Conservation (phyloP, 352 stramenopile genomes). For the Globisporangium paddicum region DNA sequence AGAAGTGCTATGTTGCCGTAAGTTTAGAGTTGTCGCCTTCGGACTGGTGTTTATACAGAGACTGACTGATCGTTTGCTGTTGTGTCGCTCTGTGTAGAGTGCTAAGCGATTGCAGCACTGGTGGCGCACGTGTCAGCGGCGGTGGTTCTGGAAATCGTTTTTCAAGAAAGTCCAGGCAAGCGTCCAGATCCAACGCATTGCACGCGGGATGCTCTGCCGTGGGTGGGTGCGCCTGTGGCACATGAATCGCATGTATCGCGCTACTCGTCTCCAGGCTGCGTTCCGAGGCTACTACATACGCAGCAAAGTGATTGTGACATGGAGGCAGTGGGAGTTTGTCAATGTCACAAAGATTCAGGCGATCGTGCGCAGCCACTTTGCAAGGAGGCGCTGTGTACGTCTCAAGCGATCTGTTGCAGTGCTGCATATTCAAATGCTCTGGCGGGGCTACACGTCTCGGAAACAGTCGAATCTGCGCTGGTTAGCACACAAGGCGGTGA, state of each 20-base stretch:
- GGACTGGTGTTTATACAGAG: neutral
- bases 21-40: neutral
- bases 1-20: conserved; percentile 47
- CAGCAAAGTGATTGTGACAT: conserved; percentile 31
- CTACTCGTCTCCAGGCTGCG: conserved; percentile 48
- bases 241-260: conserved; percentile 37
- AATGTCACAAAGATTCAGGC: conserved; percentile 64
- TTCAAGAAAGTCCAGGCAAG: conserved; percentile 32
- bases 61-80: neutral
- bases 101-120: conserved; percentile 48
- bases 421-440: conserved; percentile 59
- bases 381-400: conserved; percentile 6
- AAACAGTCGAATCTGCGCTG: conserved; percentile 47
- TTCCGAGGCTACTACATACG: conserved; percentile 53
- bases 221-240: conserved; percentile 49
- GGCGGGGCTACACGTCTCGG: conserved; percentile 41
- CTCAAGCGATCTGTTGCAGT: conserved; percentile 28
- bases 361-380: conserved; percentile 49
- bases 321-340: conserved; percentile 51
- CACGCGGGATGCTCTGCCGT: conserved; percentile 48
- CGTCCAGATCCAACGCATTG: conserved; percentile 51
- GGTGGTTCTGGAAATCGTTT: conserved; percentile 42
- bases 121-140: conserved; percentile 41
- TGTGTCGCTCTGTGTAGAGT: conserved; percentile 24
- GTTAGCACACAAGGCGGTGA: conserved; percentile 34